phyloP scores from a whole-genome alignment of 805 yeast genomes.

The Hanseniaspora taiwanica region DNA sequence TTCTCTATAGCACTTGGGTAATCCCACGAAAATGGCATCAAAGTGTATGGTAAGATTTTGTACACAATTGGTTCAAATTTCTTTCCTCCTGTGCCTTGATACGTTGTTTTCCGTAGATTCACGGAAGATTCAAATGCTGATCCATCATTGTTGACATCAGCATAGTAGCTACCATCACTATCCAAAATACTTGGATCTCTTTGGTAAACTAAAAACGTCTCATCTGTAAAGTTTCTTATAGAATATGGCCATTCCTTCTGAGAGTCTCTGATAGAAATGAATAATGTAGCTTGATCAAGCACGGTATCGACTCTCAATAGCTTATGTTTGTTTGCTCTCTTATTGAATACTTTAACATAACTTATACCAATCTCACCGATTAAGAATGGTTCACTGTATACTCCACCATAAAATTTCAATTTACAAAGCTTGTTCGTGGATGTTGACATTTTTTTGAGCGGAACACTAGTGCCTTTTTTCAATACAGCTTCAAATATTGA shows the following conservation, averaged over 20 bases:
- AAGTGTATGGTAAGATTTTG: slow-evolving; percentile 74
- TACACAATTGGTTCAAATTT: slow-evolving; percentile 65
- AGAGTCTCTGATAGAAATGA: slow-evolving; percentile 61
- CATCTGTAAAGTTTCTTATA: slow-evolving; percentile 75
- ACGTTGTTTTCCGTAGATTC: neutral
- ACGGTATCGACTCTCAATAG: slow-evolving; percentile 60
- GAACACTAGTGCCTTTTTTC: slow-evolving; percentile 33
- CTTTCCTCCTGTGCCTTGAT: neutral
- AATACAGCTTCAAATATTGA: slow-evolving; percentile 38
- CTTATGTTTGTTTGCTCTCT: slow-evolving; percentile 45
- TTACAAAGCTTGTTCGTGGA: slow-evolving; percentile 45
- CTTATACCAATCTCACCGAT: slow-evolving; percentile 77
- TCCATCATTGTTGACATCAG: slow-evolving; percentile 32
- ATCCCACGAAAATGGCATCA: slow-evolving; percentile 98
- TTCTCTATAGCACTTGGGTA: slow-evolving; percentile 82
- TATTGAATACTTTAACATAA: slow-evolving; percentile 54
- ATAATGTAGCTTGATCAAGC: slow-evolving; percentile 72
- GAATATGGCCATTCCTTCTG: slow-evolving; percentile 84
- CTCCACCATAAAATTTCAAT: slow-evolving; percentile 44
- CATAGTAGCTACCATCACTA: slow-evolving; percentile 49
- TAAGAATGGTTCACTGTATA: slow-evolving; percentile 82
- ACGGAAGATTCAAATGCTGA: slow-evolving; percentile 8
- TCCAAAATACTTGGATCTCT: slow-evolving; percentile 47
- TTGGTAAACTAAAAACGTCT: slow-evolving; percentile 80
- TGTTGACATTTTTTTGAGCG: slow-evolving; percentile 48